Evolutionary conservation across 2,329 filamentous ascomycete species (phyloP), one percentile per base, ranked within the genome.

Genomic region (Colletotrichum brevisporum): DNA sequence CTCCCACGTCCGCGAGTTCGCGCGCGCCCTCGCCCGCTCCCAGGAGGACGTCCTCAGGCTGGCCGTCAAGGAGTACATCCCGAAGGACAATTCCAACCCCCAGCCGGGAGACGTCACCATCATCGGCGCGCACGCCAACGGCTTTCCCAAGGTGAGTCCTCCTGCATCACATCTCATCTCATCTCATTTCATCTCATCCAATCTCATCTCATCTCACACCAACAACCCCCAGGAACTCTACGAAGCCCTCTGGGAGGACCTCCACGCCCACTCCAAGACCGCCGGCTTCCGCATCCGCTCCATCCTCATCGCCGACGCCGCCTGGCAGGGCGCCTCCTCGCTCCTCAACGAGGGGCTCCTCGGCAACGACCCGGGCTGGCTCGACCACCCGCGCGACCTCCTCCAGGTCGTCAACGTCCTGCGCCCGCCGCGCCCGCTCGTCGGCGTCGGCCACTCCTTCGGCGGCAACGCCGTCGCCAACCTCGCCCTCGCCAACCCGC

Each of bases 251-350:
- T 98, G 94, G 92, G 93, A 95, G 68, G 94, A 97, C 59, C 83
- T 98, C 2, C 84, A 92, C 73, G 80, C 84, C 18, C 82, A 85
- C 18, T 83, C 90, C 6, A 72, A 77, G 80, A 21, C 39, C 48
- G 8, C 26, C 61, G 90, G 89, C 18, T 88, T 97, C 74, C 85
- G 86, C 2, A 93, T 98, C 74, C 89, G 94, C 66, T 85, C 88
- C 71, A 95, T 98, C 74, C 97, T 93, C 92, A 96, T 97, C 74
- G 91, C 94, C 71, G 95, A 98, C 81, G 89, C 92, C n/a, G 90
- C 93, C 36, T 91, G 94, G 77, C 93, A 98, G 82, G 95, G 95
- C 43, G 85, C 89, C 75, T 97, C 93, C 77, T 90, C 92, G 47
- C 83, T 93, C 12, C 77, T 97, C 50, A 98, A 98, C 78, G 92